Evolutionary conservation across 1,139 yeast species (phyloP), one percentile per base, ranked within the genome.

Genomic region (Citeromyces hawaiiensis): DNA sequence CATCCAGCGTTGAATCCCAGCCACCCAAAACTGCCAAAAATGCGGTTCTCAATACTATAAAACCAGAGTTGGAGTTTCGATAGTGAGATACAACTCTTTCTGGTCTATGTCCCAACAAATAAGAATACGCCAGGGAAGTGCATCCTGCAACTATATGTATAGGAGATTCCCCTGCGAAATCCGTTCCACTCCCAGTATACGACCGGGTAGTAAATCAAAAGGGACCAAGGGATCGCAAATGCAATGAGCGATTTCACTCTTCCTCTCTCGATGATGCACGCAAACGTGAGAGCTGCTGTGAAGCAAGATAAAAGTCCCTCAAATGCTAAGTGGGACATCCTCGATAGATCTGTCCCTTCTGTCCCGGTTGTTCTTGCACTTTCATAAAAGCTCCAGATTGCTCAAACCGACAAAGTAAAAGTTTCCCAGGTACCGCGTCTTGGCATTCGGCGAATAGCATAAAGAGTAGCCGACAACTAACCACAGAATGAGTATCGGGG

Each of bases 1-100:
- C 81, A 68, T 43, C 81, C 83, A 27, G 86, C 86, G 51, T 80
- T 80, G 64, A 80, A 80, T 31, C 80, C 82, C 38, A 79, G 66
- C 88, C 88, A 80, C 5, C 88, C 88, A 44, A n/a, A n/a, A 76
- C 39, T 16, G 41, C 39, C 37, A 47, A 41, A 15, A 49, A 41
- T 4, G 44, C 15, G 10, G 52, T 68, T n/a, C 76, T 76, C 48
- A 69, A 56, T 45, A 68, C 64, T 36, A 70, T 66, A 43, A 70
- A 64, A 36, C 70, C 65, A 40, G 67, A 61, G 52, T 68, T 69
- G 52, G 69, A 74, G 16, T 76, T 72, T 44, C 76, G 58, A 51
- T 68, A 70, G 38, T 67, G 66, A 39, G 67, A 55, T 43, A 53
- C 53, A 19, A 69, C 53, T 4, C 61, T 51, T 42, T 59, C 59